Evolutionary conservation across 192 early-diverging fungal genomes (phyloP), one percentile per base, ranked within the genome.

Genomic region (Coemansia sp.): DNA sequence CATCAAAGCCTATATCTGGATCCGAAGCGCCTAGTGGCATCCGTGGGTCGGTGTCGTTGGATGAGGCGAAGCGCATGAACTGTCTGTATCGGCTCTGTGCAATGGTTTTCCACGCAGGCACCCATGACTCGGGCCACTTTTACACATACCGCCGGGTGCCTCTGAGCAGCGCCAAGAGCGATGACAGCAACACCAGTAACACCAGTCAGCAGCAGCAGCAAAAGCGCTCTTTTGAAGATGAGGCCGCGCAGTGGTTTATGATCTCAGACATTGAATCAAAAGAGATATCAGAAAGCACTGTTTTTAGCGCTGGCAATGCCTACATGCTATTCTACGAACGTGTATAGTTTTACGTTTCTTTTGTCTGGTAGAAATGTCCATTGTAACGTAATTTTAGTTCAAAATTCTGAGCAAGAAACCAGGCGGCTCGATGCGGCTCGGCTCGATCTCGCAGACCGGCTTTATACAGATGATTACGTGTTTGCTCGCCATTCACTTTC

Each of bases 121-220:
- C 76, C 1, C 96, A 98, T 75, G 86, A 95, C 45, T 90, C 86
- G 4, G 96, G 96, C 8, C 96, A 98, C 64, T 98, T 94, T 86
- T 86, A 92, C 37, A 90, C 94, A 0, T 96, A 95, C 72, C 86
- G 96, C 21, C 75, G 89, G 4, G 86, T 89, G 4, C 21, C 56
- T 9, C 39, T 56, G 12, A 38, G 18, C 15, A 42, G 6, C 15
- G 48, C 16, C 56, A 32, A 43, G 9, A 32, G 61, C 7, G 21
- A 9, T 1, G 19, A 11, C 13, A 57, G 44, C 6, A 57, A 40
- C 9, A 13, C 18, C 6, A 41, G 32, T 2, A 21, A 62, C 11
- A 26, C 56, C 9, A 42, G 48, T 21, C 15, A 21, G 21, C 64
- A 15, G 9, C 32, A 40, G 32, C 32, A 32, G 32, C 32, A 32